These are phyloP conservation scores for Kregervanrija pseudodelftensis DNA, from an alignment of 805 yeast species.

Conservation along the genomic window DNA sequence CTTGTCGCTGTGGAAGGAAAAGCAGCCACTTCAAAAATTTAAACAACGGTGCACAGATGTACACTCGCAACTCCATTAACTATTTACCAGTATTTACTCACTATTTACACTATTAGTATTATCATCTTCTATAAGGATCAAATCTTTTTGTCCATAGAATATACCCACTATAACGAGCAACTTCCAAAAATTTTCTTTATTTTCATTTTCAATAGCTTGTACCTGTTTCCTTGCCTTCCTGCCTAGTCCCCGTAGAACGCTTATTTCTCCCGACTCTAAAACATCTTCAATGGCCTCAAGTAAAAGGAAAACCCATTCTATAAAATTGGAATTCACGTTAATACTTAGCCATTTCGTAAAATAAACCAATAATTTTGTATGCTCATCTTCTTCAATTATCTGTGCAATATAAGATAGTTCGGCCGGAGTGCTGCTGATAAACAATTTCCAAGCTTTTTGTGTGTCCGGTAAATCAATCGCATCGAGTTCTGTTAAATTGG, in stretches of 20 bases:
- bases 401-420: conserved; percentile 22
- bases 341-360: conserved; percentile 35
- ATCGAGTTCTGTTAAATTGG: conserved; percentile 18
- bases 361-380: conserved; percentile 33
- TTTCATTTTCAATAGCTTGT: conserved; percentile 6
- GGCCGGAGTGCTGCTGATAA: conserved; percentile 30
- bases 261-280: conserved; percentile 30
- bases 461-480: conserved; percentile 31
- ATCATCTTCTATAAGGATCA: not conserved
- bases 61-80: no score
- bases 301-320: conserved; percentile 35
- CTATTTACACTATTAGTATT: no score
- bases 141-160: conserved; percentile 9
- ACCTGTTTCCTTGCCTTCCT: conserved; percentile 28
- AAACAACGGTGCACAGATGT: conserved; percentile 5
- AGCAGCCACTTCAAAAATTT: no score
- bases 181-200: conserved; percentile 10
- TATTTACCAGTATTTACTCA: no score
- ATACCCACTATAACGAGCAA: conserved; percentile 4
- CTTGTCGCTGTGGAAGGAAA: no score
- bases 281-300: conserved; percentile 33
- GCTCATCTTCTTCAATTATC: conserved; percentile 29
- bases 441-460: conserved; percentile 36
- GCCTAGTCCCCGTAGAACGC: conserved; percentile 35
- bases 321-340: conserved; percentile 22